Conservation (phyloP, 805 yeast species). For the Ogataea salicorniae region DNA sequence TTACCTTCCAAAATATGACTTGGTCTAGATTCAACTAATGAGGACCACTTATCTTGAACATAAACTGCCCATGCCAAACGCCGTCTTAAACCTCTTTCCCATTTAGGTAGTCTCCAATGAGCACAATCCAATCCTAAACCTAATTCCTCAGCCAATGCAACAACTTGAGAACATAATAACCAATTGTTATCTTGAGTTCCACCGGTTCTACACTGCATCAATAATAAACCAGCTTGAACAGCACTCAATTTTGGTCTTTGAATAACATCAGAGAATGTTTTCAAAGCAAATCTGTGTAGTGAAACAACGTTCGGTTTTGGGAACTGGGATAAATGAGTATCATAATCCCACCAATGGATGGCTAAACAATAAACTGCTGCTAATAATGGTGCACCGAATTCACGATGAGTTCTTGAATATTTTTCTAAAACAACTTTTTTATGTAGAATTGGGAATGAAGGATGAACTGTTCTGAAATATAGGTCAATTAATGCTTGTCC, state of each 20-base stretch:
- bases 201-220: conserved; percentile 58
- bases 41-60: conserved; percentile 87
- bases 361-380: conserved; percentile 91
- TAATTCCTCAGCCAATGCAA: conserved; percentile 81
- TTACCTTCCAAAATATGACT: conserved; percentile 67
- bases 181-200: conserved; percentile 58
- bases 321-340: conserved; percentile 65
- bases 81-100: conserved; percentile 89
- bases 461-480: conserved; percentile 83
- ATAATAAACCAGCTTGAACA: conserved; percentile 80
- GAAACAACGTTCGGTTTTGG: conserved; percentile 76
- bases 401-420: conserved; percentile 85
- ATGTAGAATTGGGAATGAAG: conserved; percentile 86
- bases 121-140: conserved; percentile 90
- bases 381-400: conserved; percentile 82
- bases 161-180: conserved; percentile 82
- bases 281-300: conserved; percentile 62
- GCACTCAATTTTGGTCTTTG: conserved; percentile 88
- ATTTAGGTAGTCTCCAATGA: conserved; percentile 86
- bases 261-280: conserved; percentile 62
- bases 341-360: conserved; percentile 91
- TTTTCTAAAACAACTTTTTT: conserved; percentile 89
- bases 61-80: conserved; percentile 95
- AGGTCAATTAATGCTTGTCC: conserved; percentile 77
- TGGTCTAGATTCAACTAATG: conserved; percentile 77